Evolutionary conservation across 2,329 filamentous ascomycete genomes (phyloP).

Genomic region (Colletotrichum scovillei): DNA sequence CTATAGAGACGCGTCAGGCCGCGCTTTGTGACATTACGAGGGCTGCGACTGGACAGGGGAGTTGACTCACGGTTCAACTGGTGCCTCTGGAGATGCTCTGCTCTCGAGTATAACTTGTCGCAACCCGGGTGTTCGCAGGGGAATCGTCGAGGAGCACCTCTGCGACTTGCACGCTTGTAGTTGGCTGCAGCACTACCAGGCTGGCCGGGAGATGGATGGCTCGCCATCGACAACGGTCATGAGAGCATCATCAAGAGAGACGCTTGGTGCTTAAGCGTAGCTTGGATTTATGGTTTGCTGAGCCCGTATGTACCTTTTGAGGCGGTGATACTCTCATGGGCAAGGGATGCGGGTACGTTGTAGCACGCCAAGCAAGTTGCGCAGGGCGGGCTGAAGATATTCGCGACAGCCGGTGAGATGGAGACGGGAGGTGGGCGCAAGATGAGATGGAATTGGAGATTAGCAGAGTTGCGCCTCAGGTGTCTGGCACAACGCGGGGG

Average conservation of each 20-base stretch:
- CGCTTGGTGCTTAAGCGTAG: background rate
- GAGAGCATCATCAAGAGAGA: conserved; percentile 6
- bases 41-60: background rate
- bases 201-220: conserved; percentile 18
- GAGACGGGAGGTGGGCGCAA: background rate
- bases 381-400: background rate
- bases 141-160: conserved; percentile 63
- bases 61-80: conserved; percentile 74
- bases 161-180: conserved; percentile 65
- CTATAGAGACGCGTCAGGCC: conserved; percentile 51
- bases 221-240: conserved; percentile 23
- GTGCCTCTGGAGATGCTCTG: conserved; percentile 84
- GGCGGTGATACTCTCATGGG: background rate
- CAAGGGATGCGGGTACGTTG: background rate
- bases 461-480: conserved; percentile 17
- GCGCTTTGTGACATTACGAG: background rate
- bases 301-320: background rate
- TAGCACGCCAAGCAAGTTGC: background rate
- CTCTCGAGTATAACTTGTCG: conserved; percentile 83
- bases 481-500: conserved; percentile 3
- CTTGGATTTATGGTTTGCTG: background rate
- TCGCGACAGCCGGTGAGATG: background rate
- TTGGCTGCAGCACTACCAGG: conserved; percentile 35
- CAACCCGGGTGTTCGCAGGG: conserved; percentile 77
- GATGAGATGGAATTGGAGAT: conserved; percentile 20